phyloP scores from a whole-genome alignment of 805 yeast genomes.

The Metschnikowia arizonensis region DNA sequence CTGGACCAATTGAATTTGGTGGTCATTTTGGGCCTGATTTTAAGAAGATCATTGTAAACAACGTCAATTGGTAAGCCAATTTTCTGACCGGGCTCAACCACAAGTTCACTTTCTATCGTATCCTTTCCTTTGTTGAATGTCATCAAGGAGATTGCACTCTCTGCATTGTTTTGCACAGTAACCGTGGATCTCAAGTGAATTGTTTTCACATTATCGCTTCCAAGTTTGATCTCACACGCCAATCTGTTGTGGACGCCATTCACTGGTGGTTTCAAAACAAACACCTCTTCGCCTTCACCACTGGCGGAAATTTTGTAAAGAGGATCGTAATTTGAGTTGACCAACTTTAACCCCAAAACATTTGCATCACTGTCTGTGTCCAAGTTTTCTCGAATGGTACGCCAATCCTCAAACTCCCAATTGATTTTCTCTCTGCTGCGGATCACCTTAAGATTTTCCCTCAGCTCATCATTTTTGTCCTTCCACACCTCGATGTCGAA shows the following conservation, averaged over 20 bases:
- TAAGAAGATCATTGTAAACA: constrained; percentile 56
- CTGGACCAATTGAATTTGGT: constrained; percentile 66
- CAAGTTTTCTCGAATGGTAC: constrained; percentile 73
- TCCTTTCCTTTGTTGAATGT: constrained; percentile 33
- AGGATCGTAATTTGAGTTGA: constrained; percentile 52
- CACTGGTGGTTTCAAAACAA: constrained; percentile 59
- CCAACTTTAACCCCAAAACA: constrained; percentile 57
- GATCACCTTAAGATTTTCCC: constrained; percentile 31
- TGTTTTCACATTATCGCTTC: constrained; percentile 73
- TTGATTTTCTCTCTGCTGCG: constrained; percentile 50
- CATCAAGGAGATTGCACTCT: constrained; percentile 53
- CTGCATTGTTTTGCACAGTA: constrained; percentile 55
- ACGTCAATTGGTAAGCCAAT: constrained; percentile 71
- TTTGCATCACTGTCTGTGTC: constrained; percentile 61
- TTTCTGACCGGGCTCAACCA: constrained; percentile 51
- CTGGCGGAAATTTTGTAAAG: constrained; percentile 60
- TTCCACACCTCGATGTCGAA: constrained; percentile 77
- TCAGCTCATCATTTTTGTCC: constrained; percentile 36
- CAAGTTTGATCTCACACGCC: constrained; percentile 63
- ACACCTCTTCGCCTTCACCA: constrained; percentile 78
- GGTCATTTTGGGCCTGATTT: constrained; percentile 57
- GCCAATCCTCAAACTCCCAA: constrained; percentile 97
- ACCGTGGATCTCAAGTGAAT: constrained; percentile 77
- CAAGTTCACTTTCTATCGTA: constrained; percentile 20
- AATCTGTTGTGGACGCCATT: constrained; percentile 68